Conservation (phyloP, 73 alveolate species). For the Stentor coeruleus region DNA sequence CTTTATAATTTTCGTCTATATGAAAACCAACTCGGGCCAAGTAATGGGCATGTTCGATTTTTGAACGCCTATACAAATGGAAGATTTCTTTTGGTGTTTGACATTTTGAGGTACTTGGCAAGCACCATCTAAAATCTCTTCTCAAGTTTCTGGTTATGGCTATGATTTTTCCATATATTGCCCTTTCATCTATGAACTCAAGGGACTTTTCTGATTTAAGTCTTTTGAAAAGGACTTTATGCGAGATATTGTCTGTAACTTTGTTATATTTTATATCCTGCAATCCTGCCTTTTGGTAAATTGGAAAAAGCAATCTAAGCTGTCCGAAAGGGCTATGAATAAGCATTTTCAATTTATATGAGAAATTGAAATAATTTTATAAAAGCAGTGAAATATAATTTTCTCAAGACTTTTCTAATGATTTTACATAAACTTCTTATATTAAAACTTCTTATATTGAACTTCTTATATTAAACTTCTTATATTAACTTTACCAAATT, state of each 20-base stretch:
- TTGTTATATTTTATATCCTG: not conserved
- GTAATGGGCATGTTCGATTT: not conserved
- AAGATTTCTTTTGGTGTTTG: not conserved
- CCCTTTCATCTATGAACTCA: not conserved
- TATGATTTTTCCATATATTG: not conserved
- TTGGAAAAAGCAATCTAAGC: not conserved
- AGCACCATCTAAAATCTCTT: too few relatives aligned
- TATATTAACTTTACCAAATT: too few relatives aligned
- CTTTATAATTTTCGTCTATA: not conserved
- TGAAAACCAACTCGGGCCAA: constrained; percentile 7
- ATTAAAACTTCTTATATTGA: too few relatives aligned
- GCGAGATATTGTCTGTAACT: not conserved
- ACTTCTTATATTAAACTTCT: too few relatives aligned
- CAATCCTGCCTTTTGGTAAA: not conserved
- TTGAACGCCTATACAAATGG: constrained; percentile 4
- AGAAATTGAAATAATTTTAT: too few relatives aligned
- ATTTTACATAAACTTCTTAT: too few relatives aligned
- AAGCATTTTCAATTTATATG: too few relatives aligned
- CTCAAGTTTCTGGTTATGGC: not conserved
- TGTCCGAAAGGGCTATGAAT: not conserved
- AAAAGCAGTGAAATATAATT: too few relatives aligned
- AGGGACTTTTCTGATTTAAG: constrained; percentile 10
- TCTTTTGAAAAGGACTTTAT: not conserved
- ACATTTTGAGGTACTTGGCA: not conserved
- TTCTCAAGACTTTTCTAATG: too few relatives aligned